phyloP scores from a whole-genome alignment of 345 rosid genomes.

The Gossypium bickii region DNA sequence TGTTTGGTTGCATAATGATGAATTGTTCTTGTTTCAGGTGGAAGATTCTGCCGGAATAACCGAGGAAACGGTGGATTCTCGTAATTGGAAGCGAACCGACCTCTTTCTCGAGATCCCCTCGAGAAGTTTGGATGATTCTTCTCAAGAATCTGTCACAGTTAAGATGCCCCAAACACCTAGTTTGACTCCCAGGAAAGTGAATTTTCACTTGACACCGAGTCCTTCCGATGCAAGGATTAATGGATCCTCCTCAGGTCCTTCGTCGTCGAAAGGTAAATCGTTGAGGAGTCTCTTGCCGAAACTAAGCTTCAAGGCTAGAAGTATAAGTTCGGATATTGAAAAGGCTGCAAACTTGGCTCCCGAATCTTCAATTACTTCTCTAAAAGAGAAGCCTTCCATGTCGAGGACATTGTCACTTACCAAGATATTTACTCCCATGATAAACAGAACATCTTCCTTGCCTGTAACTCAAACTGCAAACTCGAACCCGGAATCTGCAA shows the following conservation, averaged over 20 bases:
- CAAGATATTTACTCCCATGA: constrained; percentile 78
- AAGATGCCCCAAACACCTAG: constrained; percentile 78
- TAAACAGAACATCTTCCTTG: constrained; percentile 75
- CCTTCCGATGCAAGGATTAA: constrained; percentile 39
- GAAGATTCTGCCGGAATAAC: constrained; percentile 41
- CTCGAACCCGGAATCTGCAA: constrained; percentile 43
- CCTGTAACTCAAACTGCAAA: constrained; percentile 52
- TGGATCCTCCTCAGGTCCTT: constrained; percentile 52
- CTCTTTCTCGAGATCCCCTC: constrained; percentile 81
- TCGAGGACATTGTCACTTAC: constrained; percentile 75
- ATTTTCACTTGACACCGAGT: constrained; percentile 58
- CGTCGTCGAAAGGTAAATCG: constrained; percentile 52
- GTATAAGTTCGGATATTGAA: constrained; percentile 47
- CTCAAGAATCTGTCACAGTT: constrained; percentile 45
- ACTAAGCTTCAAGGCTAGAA: constrained; percentile 56
- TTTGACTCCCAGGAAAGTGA: constrained; percentile 80
- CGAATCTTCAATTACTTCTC: constrained; percentile 33
- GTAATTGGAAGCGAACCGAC: constrained; percentile 57
- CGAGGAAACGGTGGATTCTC: constrained; percentile 43
- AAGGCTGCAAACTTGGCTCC: constrained; percentile 40
- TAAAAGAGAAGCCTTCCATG: constrained; percentile 61
- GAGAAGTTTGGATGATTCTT: constrained; percentile 40
- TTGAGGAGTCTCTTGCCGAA: constrained; percentile 58
- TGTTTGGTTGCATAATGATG: constrained; percentile 11
- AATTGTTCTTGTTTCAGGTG: constrained; percentile 30